Evolutionary conservation across 352 stramenopile genomes (phyloP).

Genomic region (Phytopythium oedochilum): DNA sequence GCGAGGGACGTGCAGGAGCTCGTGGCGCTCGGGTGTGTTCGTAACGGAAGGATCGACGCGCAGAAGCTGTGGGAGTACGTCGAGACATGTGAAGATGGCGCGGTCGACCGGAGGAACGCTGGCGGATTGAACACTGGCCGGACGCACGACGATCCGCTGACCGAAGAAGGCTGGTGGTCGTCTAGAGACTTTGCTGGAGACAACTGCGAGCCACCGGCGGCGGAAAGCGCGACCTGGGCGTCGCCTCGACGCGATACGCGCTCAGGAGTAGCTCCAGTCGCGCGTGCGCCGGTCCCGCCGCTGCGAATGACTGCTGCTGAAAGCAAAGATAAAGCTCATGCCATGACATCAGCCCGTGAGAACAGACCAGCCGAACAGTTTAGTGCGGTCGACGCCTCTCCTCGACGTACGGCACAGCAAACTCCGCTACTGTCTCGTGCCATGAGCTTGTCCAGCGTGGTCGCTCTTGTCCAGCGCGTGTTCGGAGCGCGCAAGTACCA

Average conservation of each 20-base stretch:
- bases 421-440: not conserved
- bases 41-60: constrained; percentile 1
- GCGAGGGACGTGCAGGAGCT: constrained; percentile 4
- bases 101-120: not conserved
- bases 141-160: not conserved
- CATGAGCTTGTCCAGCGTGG: not conserved
- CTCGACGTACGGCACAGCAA: not conserved
- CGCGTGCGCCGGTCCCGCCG: not conserved
- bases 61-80: not conserved
- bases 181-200: not conserved
- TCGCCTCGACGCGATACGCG: not conserved
- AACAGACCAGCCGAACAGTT: not conserved
- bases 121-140: not conserved
- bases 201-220: not conserved
- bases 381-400: not conserved
- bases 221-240: not conserved
- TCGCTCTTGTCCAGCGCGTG: constrained; percentile 27
- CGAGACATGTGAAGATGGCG: not conserved
- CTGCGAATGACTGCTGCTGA: not conserved
- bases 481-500: constrained; percentile 68
- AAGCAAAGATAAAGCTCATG: not conserved
- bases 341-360: not conserved
- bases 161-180: constrained; percentile 1
- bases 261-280: not conserved
- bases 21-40: constrained; percentile 4